Evolutionary conservation across 306 rosid genomes (phyloP).

Genomic region (Quercus suber): DNA sequence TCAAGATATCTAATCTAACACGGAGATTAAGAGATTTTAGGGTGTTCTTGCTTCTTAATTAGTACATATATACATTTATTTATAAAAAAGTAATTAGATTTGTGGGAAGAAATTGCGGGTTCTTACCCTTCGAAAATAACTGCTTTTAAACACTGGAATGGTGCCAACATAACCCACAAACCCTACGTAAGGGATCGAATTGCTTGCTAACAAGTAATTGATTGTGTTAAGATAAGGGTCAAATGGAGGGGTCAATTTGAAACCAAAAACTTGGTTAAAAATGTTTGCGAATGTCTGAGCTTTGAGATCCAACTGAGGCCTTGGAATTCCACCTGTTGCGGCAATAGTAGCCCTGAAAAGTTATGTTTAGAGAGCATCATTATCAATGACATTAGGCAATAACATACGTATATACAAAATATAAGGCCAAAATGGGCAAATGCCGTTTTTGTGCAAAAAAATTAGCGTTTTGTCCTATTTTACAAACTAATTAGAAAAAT

Average conservation of each 20-base stretch:
- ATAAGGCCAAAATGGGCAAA: too few relatives aligned
- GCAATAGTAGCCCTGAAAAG: not conserved
- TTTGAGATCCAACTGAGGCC: constrained; percentile 30
- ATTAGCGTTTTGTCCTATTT: too few relatives aligned
- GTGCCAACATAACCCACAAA: constrained; percentile 21
- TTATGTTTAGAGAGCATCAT: not conserved
- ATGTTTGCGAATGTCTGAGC: constrained; percentile 4
- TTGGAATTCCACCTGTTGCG: constrained; percentile 21
- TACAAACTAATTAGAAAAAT: too few relatives aligned
- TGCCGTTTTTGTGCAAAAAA: too few relatives aligned
- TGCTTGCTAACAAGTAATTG: constrained; percentile 13
- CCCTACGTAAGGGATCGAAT: constrained; percentile 26
- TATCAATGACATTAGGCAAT: too few relatives aligned
- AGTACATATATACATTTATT: too few relatives aligned
- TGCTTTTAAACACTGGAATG: not conserved
- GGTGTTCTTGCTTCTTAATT: too few relatives aligned
- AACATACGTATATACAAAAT: too few relatives aligned
- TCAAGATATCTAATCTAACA: too few relatives aligned
- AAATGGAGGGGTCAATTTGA: constrained; percentile 18
- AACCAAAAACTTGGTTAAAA: constrained; percentile 14
- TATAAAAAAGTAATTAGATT: not conserved
- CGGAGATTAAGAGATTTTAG: too few relatives aligned
- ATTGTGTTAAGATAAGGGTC: constrained; percentile 17
- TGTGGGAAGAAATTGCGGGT: not conserved
- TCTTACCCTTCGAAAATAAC: not conserved